These are phyloP conservation scores for Dimocarpus longan DNA, from an alignment of 345 rosid genomes.

Conservation along the genomic window DNA sequence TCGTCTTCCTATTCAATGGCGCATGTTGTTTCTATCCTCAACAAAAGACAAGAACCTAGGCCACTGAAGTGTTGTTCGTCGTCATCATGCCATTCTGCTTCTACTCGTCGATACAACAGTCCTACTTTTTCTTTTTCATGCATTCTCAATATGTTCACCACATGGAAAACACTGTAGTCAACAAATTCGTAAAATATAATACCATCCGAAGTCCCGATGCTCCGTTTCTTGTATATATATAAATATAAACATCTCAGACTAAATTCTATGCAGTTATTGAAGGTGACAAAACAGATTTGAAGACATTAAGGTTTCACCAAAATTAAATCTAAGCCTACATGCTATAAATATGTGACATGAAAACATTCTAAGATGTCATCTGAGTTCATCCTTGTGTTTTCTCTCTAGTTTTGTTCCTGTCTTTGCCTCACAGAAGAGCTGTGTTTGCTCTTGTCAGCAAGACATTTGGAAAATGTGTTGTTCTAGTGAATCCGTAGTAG, in stretches of 20 bases:
- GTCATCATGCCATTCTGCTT: not conserved
- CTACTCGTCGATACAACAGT: not conserved
- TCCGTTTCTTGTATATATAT: not conserved
- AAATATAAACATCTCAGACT: conserved; percentile 6
- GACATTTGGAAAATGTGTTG: conserved; percentile 3
- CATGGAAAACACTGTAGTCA: not conserved
- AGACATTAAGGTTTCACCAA: conserved; percentile 25
- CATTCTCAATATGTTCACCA: no score
- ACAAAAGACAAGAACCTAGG: not conserved
- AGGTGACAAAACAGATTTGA: conserved; percentile 19
- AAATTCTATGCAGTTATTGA: conserved; percentile 1
- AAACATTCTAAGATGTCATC: not conserved
- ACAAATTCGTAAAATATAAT: no score
- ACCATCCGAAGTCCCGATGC: not conserved
- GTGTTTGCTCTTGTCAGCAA: no score
- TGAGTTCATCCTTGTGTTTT: not conserved
- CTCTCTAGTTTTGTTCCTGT: not conserved
- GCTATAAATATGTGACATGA: conserved; percentile 9
- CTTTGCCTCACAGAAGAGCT: not conserved
- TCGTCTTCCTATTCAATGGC: not conserved
- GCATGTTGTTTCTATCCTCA: not conserved
- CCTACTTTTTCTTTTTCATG: no score
- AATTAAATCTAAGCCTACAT: conserved; percentile 20
- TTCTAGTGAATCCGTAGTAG: conserved; percentile 8
- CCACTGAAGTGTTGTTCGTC: not conserved